Evolutionary conservation across 768 basidiomycete species (phyloP).

Genomic region (Saitozyma podzolica): DNA sequence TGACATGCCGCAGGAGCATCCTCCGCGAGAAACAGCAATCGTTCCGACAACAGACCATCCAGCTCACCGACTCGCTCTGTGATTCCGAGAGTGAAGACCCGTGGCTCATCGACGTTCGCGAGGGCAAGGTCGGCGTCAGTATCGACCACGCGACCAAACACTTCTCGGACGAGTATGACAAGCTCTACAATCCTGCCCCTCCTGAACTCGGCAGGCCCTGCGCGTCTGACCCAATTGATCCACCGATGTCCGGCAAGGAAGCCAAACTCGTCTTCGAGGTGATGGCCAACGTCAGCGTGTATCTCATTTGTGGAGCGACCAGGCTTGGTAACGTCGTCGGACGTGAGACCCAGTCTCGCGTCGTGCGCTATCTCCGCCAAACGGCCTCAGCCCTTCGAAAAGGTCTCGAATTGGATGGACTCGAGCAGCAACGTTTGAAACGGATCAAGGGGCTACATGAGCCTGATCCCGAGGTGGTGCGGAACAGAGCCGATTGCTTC

Average conservation of each 20-base stretch:
- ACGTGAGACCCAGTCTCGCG: not conserved
- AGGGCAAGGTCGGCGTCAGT: too few species aligned
- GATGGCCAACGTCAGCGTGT: not conserved
- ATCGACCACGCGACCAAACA: too few species aligned
- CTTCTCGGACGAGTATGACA: too few species aligned
- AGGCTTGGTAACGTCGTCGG: slow-evolving; percentile 8
- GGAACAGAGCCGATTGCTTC: not conserved
- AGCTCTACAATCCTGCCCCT: too few species aligned
- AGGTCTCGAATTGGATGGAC: slow-evolving; percentile 11
- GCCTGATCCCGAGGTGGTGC: slow-evolving; percentile 7
- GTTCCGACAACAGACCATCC: too few species aligned
- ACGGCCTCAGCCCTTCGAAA: slow-evolving; percentile 5
- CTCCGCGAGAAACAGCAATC: too few species aligned
- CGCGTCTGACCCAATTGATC: too few species aligned
- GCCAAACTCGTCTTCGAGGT: not conserved
- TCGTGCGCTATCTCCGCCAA: slow-evolving; percentile 9
- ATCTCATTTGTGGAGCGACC: not conserved
- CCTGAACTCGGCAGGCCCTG: too few species aligned
- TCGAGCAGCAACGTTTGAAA: not conserved
- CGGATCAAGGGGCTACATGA: slow-evolving; percentile 6
- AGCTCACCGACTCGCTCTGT: too few species aligned
- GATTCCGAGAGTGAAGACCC: too few species aligned
- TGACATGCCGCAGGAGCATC: too few species aligned
- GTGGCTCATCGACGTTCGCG: too few species aligned
- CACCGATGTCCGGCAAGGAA: not conserved